A percentile compares a stretch with the other conserved stretches of the same genome.
Evolutionary conservation across 2,329 filamentous ascomycete species (phyloP).

Genomic region (Macrophomina tecta): DNA sequence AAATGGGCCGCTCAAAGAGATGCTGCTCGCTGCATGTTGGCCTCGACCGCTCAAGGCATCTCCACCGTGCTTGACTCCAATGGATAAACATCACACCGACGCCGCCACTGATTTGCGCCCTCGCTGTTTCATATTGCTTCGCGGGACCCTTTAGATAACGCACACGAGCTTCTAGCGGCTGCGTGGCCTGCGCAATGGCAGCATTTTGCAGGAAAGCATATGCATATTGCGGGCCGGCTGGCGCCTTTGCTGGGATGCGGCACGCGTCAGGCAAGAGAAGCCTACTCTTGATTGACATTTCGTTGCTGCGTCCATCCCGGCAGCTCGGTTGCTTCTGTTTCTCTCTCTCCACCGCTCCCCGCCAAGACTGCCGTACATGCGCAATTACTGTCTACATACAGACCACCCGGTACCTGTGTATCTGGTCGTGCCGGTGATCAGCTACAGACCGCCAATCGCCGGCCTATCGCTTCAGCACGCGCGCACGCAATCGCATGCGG

Average conservation of each 20-base stretch:
- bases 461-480: constrained; percentile 5
- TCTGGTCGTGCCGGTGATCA: background rate
- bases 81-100: background rate
- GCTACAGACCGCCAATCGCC: background rate
- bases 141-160: background rate
- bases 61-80: background rate
- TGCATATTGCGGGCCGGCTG: constrained; percentile 4
- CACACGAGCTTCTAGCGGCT: background rate
- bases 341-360: background rate
- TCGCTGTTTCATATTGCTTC: background rate
- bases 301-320: background rate
- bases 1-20: background rate
- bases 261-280: background rate
- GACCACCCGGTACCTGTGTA: background rate
- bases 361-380: background rate
- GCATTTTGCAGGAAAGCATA: background rate
- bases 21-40: background rate
- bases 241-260: constrained; percentile 1
- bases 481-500: background rate
- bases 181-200: background rate
- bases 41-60: background rate
- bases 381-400: background rate
- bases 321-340: background rate
- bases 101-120: background rate
- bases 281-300: background rate